These are phyloP conservation scores for Clitopilus passeckerianus DNA, from an alignment of 768 basidiomycete species.

Conservation along the genomic window DNA sequence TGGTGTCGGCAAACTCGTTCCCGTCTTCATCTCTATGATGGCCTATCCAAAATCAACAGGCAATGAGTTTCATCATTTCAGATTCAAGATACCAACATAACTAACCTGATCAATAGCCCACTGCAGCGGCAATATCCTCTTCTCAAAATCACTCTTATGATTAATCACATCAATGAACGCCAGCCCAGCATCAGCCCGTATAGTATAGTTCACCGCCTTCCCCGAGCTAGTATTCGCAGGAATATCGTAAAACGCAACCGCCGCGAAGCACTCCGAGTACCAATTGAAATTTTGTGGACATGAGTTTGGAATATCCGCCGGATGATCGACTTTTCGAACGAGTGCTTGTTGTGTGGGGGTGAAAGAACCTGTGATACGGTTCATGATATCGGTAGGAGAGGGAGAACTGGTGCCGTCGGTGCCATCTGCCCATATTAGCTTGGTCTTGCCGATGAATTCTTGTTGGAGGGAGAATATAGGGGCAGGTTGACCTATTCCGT, in stretches of 20 bases:
- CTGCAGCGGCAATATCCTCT: slow-evolving; percentile 64
- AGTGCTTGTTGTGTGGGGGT: slow-evolving; percentile 36
- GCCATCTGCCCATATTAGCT: slow-evolving; percentile 65
- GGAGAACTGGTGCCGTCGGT: slow-evolving; percentile 54
- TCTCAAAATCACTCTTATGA: slow-evolving; percentile 68
- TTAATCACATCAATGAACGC: slow-evolving; percentile 57
- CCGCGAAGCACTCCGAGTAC: slow-evolving; percentile 68
- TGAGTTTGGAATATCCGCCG: slow-evolving; percentile 42
- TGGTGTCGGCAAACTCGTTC: slow-evolving; percentile 49
- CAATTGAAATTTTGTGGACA: slow-evolving; percentile 76
- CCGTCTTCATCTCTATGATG: slow-evolving; percentile 65
- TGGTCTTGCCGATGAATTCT: slow-evolving; percentile 47
- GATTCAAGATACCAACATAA: neutral
- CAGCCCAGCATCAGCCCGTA: slow-evolving; percentile 63
- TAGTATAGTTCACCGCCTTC: slow-evolving; percentile 60
- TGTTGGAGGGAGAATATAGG: slow-evolving; percentile 42
- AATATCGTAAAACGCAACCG: slow-evolving; percentile 54
- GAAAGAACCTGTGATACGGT: slow-evolving; percentile 51
- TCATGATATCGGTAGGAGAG: slow-evolving; percentile 56
- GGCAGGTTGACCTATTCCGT: slow-evolving; percentile 55
- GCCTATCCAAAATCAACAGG: slow-evolving; percentile 39
- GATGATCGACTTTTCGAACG: slow-evolving; percentile 43
- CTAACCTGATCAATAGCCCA: slow-evolving; percentile 71
- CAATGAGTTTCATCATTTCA: neutral
- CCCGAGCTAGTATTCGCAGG: slow-evolving; percentile 29